Conservation (phyloP, 176 grass and related monocot species). For the Miscanthus lutarioriparius region DNA sequence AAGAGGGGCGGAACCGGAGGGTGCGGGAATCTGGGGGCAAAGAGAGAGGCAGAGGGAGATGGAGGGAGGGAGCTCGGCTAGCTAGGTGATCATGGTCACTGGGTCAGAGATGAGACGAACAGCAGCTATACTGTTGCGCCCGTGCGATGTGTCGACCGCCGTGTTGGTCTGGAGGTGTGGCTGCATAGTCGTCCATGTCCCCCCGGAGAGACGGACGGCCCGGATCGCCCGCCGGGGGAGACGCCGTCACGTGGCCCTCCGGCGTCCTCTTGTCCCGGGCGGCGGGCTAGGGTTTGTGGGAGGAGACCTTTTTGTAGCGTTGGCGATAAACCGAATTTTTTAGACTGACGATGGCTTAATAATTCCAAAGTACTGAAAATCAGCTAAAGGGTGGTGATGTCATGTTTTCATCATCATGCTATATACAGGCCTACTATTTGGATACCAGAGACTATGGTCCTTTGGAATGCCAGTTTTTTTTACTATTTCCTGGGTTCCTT, state of each 20-base stretch:
- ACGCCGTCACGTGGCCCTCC: conserved; percentile 5
- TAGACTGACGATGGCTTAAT: no score
- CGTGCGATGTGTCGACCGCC: conserved; percentile 25
- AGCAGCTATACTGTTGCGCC: conserved; percentile 19
- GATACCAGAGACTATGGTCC: no score
- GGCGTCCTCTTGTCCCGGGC: not conserved
- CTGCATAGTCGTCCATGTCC: conserved; percentile 30
- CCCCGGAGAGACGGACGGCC: not conserved
- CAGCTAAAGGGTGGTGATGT: no score
- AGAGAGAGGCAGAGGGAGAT: no score
- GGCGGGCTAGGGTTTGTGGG: not conserved
- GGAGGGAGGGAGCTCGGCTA: not conserved
- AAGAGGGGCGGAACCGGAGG: not conserved
- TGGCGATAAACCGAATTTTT: no score
- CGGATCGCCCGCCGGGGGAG: not conserved
- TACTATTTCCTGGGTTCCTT: no score
- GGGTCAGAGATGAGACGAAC: conserved; percentile 28
- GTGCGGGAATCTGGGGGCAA: conserved; percentile 27
- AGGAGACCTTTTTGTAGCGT: no score
- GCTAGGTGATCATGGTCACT: conserved; percentile 39
- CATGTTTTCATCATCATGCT: no score
- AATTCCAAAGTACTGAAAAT: no score
- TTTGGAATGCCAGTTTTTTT: no score
- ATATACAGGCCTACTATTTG: no score
- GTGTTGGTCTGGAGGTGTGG: conserved; percentile 25